Percentiles rank a stretch among this genome's conserved stretches.
Evolutionary conservation across 1,139 yeast species (phyloP).

Genomic region (Pichia sp.): DNA sequence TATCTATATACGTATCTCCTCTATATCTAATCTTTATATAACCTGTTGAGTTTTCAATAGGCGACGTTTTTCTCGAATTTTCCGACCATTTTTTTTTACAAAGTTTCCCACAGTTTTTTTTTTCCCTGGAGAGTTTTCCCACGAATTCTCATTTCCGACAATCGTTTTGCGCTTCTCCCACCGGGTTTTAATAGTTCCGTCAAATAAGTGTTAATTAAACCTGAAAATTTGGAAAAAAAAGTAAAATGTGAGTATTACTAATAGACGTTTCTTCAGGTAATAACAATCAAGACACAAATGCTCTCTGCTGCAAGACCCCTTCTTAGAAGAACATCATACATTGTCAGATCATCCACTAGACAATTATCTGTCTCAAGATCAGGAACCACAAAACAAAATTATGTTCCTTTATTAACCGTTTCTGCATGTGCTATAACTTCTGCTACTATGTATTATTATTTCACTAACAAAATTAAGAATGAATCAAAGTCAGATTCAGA

Average conservation of each 20-base stretch:
- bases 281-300: background rate
- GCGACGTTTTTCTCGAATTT: too few species aligned
- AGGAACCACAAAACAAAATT: background rate
- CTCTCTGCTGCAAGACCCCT: background rate
- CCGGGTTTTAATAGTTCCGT: background rate
- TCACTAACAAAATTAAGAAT: conserved; percentile 12
- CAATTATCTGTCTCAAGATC: background rate
- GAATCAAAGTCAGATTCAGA: conserved; percentile 6
- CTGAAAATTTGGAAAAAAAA: background rate
- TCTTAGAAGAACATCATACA: background rate
- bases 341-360: background rate
- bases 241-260: background rate
- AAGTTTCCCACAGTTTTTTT: background rate
- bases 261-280: background rate
- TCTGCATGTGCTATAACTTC: conserved; percentile 20
- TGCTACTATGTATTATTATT: conserved; percentile 15
- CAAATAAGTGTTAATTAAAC: too few species aligned
- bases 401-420: conserved; percentile 13
- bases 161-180: too few species aligned
- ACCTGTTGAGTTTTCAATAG: background rate
- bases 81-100: background rate
- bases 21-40: background rate
- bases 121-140: background rate
- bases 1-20: too few species aligned
- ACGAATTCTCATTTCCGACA: background rate